Conservation (phyloP, 2,329 filamentous ascomycete genomes). For the Trichoderma guizhouense region DNA sequence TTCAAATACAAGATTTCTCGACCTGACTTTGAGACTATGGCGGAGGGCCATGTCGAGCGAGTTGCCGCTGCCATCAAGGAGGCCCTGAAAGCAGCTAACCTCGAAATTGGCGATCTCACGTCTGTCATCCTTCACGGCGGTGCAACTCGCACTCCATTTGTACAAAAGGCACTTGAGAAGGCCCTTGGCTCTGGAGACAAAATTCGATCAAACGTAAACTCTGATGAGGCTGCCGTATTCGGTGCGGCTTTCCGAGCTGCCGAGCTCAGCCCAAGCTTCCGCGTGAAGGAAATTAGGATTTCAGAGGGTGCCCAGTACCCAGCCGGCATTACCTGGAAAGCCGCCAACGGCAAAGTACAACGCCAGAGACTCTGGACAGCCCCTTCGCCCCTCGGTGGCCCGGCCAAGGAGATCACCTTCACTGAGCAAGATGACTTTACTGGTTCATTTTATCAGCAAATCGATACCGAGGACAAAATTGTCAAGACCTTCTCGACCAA, state of each 20-base stretch:
- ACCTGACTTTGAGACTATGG: slow-evolving; percentile 75
- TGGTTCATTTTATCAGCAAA: slow-evolving; percentile 74
- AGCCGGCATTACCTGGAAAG: slow-evolving; percentile 71
- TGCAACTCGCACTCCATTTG: slow-evolving; percentile 84
- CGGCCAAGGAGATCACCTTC: slow-evolving; percentile 80
- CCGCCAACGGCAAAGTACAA: slow-evolving; percentile 64
- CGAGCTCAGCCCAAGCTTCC: slow-evolving; percentile 88
- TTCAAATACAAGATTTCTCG: slow-evolving; percentile 88
- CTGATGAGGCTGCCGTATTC: slow-evolving; percentile 93
- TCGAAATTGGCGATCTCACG: slow-evolving; percentile 73
- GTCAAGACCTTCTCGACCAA: slow-evolving; percentile 68
- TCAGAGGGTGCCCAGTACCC: slow-evolving; percentile 74
- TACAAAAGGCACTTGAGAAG: slow-evolving; percentile 83
- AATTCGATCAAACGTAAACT: slow-evolving; percentile 90
- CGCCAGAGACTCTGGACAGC: slow-evolving; percentile 82
- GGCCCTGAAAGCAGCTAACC: slow-evolving; percentile 69
- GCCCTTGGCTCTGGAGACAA: slow-evolving; percentile 70
- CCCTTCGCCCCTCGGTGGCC: slow-evolving; percentile 68
- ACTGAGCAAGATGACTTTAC: slow-evolving; percentile 78
- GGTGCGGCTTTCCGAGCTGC: slow-evolving; percentile 94
- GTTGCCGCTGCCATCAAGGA: slow-evolving; percentile 67
- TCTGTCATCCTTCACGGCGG: slow-evolving; percentile 94
- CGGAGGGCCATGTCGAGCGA: slow-evolving; percentile 63
- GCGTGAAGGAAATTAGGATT: slow-evolving; percentile 91
- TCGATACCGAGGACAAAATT: slow-evolving; percentile 56